Percentiles rank a stretch among this genome's conserved stretches.
These are phyloP conservation scores for Populus hybrid DNA, from an alignment of 441 rosid genomes.

Conservation along the genomic window DNA sequence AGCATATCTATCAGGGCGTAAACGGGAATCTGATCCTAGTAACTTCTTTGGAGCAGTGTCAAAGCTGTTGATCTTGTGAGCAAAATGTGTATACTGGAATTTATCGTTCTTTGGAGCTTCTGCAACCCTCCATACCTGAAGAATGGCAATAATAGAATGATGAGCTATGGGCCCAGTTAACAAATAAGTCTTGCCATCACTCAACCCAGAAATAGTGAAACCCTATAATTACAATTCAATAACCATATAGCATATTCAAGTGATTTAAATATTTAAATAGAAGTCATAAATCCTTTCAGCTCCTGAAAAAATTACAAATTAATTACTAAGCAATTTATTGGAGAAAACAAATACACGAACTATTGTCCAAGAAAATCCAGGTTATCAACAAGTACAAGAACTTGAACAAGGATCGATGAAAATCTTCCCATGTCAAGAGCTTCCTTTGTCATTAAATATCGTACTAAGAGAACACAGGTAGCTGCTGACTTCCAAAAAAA, in stretches of 20 bases:
- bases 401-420: too few species aligned
- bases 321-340: neutral
- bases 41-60: constrained; percentile 89
- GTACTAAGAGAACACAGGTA: neutral
- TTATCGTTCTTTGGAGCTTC: constrained; percentile 81
- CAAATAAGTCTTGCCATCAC: neutral
- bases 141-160: constrained; percentile 11
- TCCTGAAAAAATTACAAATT: too few species aligned
- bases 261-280: too few species aligned
- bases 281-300: too few species aligned
- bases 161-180: neutral
- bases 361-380: neutral
- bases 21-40: constrained; percentile 85
- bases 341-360: too few species aligned
- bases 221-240: neutral
- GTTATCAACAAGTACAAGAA: neutral
- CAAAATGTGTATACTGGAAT: constrained; percentile 82
- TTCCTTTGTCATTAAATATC: too few species aligned
- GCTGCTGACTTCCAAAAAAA: neutral
- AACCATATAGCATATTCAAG: neutral
- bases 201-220: neutral
- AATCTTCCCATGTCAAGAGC: too few species aligned
- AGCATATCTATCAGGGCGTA: constrained; percentile 93
- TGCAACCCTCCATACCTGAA: constrained; percentile 84
- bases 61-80: constrained; percentile 90